Evolutionary conservation across 495 filamentous ascomycete genomes (phyloP), one percentile per base, ranked within the genome.

Genomic region (Annulohypoxylon nitens): DNA sequence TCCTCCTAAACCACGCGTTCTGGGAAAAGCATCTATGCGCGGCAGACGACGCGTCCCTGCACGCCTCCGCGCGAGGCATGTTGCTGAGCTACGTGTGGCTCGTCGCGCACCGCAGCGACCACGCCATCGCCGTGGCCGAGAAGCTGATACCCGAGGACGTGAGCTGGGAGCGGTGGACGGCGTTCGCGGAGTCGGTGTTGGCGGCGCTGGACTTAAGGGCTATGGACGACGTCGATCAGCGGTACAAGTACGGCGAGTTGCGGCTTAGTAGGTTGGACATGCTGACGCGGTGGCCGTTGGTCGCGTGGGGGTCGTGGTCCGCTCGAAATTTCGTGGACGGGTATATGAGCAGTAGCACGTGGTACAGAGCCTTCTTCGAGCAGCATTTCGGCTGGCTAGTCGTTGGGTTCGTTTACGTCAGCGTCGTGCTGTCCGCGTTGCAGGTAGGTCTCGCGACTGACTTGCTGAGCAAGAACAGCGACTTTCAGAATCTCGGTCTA

Each of bases 371-470:
- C n/a, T 59, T 59, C 16, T 59, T 59, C 26, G 55, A 59, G 18
- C 55, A 34, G n/a, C 34, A 59, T 23, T 59, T 59, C n/a, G 30
- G 33, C 0, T 59, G 55, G 55, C 36, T 59, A 12, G 7, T 59
- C 3, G 55, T 41, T 6, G 55, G 55, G 9, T 59, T 59, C 55
- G 55, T 59, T 34, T 59, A 59, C 20, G 55, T 59, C 5, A 59
- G 34, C 26, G 55, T 59, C 4, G 34, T 59, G 26, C 34, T 59
- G 18, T 59, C 34, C 9, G 33, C 55, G 16, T 25, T 59, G 18
- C 34, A 59, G 36, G 55, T 88, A 20, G 87, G 86, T 1, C 77
- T 87, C 0, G 81, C 79, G 3, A 86, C 84, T 1, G 71, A 76
- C 1, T 39, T 50, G 0, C 75, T 89, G 1, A 37, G 69, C 10